phyloP scores from a whole-genome alignment of 2,329 filamentous ascomycete genomes.

The Aurifilum marmelostoma region DNA sequence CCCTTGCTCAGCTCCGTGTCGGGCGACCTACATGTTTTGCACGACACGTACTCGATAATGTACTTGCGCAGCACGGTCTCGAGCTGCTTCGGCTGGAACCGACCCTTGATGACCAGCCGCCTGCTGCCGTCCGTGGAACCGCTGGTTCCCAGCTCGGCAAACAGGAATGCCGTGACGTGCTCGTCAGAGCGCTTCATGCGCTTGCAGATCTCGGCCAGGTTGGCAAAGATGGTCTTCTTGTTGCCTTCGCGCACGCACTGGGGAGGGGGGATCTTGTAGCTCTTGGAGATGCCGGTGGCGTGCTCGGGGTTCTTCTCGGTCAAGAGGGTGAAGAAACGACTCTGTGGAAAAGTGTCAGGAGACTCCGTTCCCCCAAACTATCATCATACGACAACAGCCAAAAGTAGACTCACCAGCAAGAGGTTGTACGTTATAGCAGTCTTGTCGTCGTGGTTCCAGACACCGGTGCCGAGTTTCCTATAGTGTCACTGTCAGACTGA shows the following conservation, averaged over 20 bases:
- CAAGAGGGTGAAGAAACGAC: constrained; percentile 90
- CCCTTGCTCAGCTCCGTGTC: constrained; percentile 98
- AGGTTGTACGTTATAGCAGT: constrained; percentile 81
- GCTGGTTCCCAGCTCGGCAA: constrained; percentile 96
- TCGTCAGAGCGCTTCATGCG: constrained; percentile 99
- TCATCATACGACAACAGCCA: neutral
- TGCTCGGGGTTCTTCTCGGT: constrained; percentile 97
- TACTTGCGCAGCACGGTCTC: constrained; percentile 96
- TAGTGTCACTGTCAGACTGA: constrained; percentile 4
- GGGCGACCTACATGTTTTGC: constrained; percentile 95
- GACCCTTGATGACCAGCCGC: constrained; percentile 96
- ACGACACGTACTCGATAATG: constrained; percentile 95
- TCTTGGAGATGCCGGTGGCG: constrained; percentile 83
- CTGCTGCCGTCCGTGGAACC: constrained; percentile 93
- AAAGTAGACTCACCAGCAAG: constrained; percentile 61
- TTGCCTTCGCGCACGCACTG: constrained; percentile 99
- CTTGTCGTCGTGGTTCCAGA: constrained; percentile 83
- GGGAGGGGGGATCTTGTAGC: constrained; percentile 98
- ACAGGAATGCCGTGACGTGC: constrained; percentile 95
- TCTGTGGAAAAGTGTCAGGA: constrained; percentile 20
- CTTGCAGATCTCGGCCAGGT: constrained; percentile 98
- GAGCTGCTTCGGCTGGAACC: constrained; percentile 99
- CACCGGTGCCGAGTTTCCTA: constrained; percentile 69
- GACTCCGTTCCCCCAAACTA: no score
- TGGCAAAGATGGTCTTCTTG: constrained; percentile 99